A percentile compares a stretch with the other conserved stretches of the same genome.
Conservation (phyloP, 2,329 filamentous ascomycete species). For the Trichophyton schoenleinii region DNA sequence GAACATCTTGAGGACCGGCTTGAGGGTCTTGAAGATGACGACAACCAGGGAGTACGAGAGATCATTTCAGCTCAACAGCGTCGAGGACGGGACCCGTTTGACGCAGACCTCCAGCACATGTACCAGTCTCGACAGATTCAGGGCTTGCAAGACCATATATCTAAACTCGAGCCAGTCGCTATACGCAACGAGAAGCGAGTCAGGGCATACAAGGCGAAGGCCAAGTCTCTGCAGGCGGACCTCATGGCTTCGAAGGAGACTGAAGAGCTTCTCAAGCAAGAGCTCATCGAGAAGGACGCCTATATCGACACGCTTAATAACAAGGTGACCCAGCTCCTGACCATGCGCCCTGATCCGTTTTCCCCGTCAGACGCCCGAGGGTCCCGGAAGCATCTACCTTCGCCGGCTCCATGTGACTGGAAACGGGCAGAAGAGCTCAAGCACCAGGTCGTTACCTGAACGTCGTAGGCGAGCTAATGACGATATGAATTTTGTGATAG, state of each 20-base stretch:
- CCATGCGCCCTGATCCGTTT: constrained; percentile 8
- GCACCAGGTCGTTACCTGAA: neutral
- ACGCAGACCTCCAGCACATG: neutral
- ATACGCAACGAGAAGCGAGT: constrained; percentile 14
- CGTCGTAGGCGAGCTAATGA: neutral
- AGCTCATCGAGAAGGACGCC: constrained; percentile 16
- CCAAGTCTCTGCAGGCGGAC: constrained; percentile 39
- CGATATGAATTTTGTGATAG: neutral
- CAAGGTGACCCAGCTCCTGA: constrained; percentile 16
- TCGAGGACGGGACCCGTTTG: neutral
- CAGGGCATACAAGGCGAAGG: constrained; percentile 35
- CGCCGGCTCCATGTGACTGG: constrained; percentile 5
- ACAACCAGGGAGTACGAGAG: neutral
- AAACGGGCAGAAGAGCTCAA: neutral
- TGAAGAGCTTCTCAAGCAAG: constrained; percentile 17
- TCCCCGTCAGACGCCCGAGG: neutral
- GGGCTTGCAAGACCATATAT: constrained; percentile 2
- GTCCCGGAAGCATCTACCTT: constrained; percentile 12
- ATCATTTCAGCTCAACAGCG: constrained; percentile 7
- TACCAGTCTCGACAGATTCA: constrained; percentile 4
- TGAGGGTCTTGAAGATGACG: constrained; percentile 1
- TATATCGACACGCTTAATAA: constrained; percentile 20
- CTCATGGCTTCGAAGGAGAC: constrained; percentile 35
- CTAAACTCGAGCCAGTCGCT: constrained; percentile 6
- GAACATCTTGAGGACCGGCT: neutral